A percentile compares a stretch with the other conserved stretches of the same genome.
phyloP scores from a whole-genome alignment of 441 rosid genomes.

The Macaranga tanarius region DNA sequence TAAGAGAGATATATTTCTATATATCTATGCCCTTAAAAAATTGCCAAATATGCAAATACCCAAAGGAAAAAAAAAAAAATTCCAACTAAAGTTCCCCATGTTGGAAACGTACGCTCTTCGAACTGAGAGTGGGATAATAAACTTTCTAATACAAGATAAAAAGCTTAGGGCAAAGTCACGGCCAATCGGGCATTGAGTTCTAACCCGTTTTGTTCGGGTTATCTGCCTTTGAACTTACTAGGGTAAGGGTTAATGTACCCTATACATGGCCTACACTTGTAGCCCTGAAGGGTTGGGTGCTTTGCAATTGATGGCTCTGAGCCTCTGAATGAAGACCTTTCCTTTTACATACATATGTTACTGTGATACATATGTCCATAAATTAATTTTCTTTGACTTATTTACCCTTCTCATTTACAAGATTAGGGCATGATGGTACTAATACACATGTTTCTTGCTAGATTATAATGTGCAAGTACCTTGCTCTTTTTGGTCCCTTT shows the following conservation, averaged over 20 bases:
- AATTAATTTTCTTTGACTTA: not conserved
- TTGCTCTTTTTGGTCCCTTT: not conserved
- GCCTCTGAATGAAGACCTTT: conserved; percentile 35
- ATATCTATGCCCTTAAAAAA: too few relatives aligned
- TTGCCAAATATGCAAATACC: too few relatives aligned
- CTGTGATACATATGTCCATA: conserved; percentile 26
- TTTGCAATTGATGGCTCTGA: conserved; percentile 55
- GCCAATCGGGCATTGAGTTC: conserved; percentile 44
- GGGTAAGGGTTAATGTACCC: not conserved
- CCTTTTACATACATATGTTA: conserved; percentile 31
- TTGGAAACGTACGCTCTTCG: not conserved
- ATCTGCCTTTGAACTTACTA: not conserved
- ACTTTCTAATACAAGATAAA: conserved; percentile 35
- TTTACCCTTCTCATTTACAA: conserved; percentile 13
- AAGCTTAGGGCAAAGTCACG: conserved; percentile 23
- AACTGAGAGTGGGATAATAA: conserved; percentile 11
- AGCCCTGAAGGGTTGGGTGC: conserved; percentile 37
- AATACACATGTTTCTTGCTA: not conserved
- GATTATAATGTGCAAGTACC: not conserved
- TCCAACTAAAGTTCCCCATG: not conserved
- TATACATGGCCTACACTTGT: not conserved
- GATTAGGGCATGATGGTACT: not conserved
- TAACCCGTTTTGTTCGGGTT: conserved; percentile 76
- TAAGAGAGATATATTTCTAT: too few relatives aligned
- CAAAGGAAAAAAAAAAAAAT: too few relatives aligned